phyloP scores from a whole-genome alignment of 176 grass and related monocot genomes.

The Areca catechu region DNA sequence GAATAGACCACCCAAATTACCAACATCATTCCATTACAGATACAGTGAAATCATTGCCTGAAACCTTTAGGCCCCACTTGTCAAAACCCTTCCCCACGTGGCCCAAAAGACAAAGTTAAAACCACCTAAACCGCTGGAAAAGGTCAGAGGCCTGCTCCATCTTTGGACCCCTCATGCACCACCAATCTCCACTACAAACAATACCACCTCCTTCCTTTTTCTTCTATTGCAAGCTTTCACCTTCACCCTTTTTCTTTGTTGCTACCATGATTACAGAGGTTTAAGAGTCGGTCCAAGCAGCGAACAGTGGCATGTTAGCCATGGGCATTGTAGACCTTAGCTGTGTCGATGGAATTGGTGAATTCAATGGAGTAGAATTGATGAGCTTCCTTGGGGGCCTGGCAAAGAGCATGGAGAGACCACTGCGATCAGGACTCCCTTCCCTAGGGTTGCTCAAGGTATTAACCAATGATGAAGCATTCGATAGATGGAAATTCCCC shows the following conservation, averaged over 20 bases:
- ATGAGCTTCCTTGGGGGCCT: slow-evolving; percentile 32
- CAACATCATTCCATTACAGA: no score
- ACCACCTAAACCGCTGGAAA: slow-evolving; percentile 14
- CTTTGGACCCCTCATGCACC: slow-evolving; percentile 5
- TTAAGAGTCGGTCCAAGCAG: slow-evolving; percentile 82
- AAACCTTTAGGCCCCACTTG: slow-evolving; percentile 24
- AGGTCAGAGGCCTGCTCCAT: slow-evolving; percentile 28
- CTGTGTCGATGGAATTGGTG: slow-evolving; percentile 39
- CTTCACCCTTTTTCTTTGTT: no score
- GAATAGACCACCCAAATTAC: slow-evolving; percentile 7
- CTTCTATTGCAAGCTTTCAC: no score
- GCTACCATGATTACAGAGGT: no score
- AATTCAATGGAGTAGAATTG: slow-evolving; percentile 23
- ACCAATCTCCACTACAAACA: slow-evolving; percentile 22
- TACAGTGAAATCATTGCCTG: no score
- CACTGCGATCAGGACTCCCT: slow-evolving; percentile 46
- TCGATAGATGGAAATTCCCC: slow-evolving; percentile 21
- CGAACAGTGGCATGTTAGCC: slow-evolving; percentile 64
- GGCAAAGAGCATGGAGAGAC: slow-evolving; percentile 66
- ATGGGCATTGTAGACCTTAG: slow-evolving; percentile 47
- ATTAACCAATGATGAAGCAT: slow-evolving; percentile 27
- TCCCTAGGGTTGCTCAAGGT: slow-evolving; percentile 47
- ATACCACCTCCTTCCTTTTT: neutral
- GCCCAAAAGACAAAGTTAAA: slow-evolving; percentile 7
- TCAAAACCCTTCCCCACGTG: slow-evolving; percentile 70